Conservation (phyloP, 805 yeast species). For the Metschnikowia chrysomelidarum region DNA sequence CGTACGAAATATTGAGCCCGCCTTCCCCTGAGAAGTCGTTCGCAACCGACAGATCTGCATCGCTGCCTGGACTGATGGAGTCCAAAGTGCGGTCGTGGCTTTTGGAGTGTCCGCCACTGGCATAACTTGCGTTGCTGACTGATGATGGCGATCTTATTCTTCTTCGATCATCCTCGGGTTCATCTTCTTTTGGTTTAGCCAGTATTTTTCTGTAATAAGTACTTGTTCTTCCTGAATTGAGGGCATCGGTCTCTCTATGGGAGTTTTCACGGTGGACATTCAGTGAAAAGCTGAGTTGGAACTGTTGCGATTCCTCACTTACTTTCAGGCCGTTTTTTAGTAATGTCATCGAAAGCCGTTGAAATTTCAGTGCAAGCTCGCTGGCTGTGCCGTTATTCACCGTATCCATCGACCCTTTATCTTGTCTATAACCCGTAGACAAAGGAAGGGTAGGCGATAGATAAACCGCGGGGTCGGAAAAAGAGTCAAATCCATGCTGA, state of each 20-base stretch:
- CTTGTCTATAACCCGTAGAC: slow-evolving; percentile 11
- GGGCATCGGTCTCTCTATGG: slow-evolving; percentile 1
- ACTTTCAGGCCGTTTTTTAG: slow-evolving; percentile 28
- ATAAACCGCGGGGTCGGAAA: background rate
- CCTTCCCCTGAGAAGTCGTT: slow-evolving; percentile 3
- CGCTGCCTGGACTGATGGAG: slow-evolving; percentile 4
- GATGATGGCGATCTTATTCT: slow-evolving; percentile 3
- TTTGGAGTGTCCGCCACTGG: background rate
- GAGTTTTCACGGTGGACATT: slow-evolving; percentile 33
- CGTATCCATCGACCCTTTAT: slow-evolving; percentile 3
- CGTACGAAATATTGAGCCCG: slow-evolving; percentile 14
- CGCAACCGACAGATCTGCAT: slow-evolving; percentile 1
- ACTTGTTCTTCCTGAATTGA: slow-evolving; percentile 23
- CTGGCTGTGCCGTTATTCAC: slow-evolving; percentile 18
- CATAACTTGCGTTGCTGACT: slow-evolving; percentile 3
- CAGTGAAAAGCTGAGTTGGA: slow-evolving; percentile 38
- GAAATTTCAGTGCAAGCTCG: slow-evolving; percentile 34
- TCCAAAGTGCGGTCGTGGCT: slow-evolving; percentile 1
- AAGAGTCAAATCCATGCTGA: too few relatives aligned
- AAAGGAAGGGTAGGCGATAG: slow-evolving; percentile 1
- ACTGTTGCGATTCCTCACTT: slow-evolving; percentile 40
- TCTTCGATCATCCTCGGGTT: background rate
- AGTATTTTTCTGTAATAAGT: slow-evolving; percentile 34
- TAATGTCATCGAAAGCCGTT: slow-evolving; percentile 36
- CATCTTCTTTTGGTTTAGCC: slow-evolving; percentile 11